A percentile compares a stretch with the other conserved stretches of the same genome.
Evolutionary conservation across 2,329 filamentous ascomycete genomes (phyloP).

Genomic region (Zymoseptoria pseudotritici): DNA sequence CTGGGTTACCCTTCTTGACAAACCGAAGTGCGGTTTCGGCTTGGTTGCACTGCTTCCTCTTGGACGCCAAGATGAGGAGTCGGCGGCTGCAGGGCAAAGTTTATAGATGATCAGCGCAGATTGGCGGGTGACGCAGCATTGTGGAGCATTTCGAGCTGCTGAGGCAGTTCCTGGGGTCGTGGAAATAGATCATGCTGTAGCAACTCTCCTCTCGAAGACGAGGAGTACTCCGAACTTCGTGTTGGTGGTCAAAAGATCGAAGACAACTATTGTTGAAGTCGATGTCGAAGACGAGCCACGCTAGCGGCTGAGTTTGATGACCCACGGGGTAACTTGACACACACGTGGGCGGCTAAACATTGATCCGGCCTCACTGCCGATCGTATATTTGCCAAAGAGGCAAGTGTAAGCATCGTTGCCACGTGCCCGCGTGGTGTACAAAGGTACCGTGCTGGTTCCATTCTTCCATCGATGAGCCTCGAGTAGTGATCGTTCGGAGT

Average conservation of each 20-base stretch:
- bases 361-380: neutral
- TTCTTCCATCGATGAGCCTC: neutral
- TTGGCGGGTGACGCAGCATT: neutral
- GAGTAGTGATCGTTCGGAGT: too few relatives aligned
- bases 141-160: neutral
- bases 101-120: neutral
- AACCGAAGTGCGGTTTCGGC: neutral
- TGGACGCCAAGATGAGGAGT: neutral
- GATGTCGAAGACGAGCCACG: neutral
- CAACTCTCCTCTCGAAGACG: neutral
- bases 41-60: neutral
- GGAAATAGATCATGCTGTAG: neutral
- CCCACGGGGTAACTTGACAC: neutral
- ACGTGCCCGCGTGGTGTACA: too few relatives aligned
- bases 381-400: too few relatives aligned
- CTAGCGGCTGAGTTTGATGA: neutral
- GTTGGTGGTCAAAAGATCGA: neutral
- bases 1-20: neutral
- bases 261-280: neutral
- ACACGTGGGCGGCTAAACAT: neutral
- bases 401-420: too few relatives aligned
- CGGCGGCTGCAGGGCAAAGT: too few relatives aligned
- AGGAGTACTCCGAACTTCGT: neutral
- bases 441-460: neutral
- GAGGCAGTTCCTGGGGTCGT: neutral